Base-by-base conservation (phyloP, 2,329 filamentous ascomycete species). In the Aspergillus sp. region DNA sequence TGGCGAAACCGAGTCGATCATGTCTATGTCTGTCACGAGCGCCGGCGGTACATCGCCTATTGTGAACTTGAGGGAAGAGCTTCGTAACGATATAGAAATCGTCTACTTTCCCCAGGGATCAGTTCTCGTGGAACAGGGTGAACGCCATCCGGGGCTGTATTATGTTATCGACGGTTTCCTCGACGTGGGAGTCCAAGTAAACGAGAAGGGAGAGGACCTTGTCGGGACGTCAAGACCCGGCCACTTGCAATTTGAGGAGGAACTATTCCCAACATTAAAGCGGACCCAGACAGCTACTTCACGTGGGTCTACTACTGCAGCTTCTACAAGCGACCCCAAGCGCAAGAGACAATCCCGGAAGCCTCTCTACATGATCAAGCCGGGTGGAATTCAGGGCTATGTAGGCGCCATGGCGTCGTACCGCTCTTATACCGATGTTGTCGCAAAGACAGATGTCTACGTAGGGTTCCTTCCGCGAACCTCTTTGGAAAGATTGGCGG, bases 91-190 rank as follows among this genome's bases (percentile, higher is more conserved):
- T 53, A 86, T 98, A 3, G 95, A 99, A 70, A 97, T 99, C 63
- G 95, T 99, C 5, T 98, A 90, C 77, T 99, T 99, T 64, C 93
- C 93, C 0, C 91, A 98, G 72, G 93, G 90, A 2, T 93, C 95
- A 2, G 89, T 99, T 0, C 82, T 99, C 15, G 93, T 99, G 0
- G 95, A 99, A 69, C 93, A 98, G 76, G 93, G 95, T 9, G 95
- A 99, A 73, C 85, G 95, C n/a, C 96, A 96, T 66, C 95, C 95
- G 0, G 95, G 95, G 0, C 74, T 99, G 0, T 99, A 99, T 77
- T 99, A 99, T 74, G 93, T 99, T 3, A 89, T 99, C 50, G 95
- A 99, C 72, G 95, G 95, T 0, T 99, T 99, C 67, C 79, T 99
- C 37, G 95, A 99, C 68, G 93, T 98, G 44, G 92, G 91, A 60